Evolutionary conservation across 495 filamentous ascomycete species (phyloP).

Genomic region (Chaetomium fimeti): DNA sequence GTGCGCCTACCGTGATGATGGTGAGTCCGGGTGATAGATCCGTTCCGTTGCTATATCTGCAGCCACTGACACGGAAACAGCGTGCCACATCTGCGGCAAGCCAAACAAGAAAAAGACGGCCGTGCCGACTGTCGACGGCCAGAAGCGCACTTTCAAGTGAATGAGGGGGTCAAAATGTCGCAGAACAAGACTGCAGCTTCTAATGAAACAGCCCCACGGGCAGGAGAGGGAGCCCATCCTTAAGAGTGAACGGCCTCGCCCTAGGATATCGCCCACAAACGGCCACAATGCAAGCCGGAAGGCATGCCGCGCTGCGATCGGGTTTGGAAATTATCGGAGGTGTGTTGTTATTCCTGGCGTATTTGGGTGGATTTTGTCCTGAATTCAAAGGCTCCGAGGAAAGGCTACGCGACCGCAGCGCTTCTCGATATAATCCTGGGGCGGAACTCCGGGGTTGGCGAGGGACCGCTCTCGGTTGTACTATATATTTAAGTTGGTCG

Average conservation of each 20-base stretch:
- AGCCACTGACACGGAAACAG: conserved; percentile 33
- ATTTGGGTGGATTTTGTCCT: background rate
- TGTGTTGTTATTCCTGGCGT: conserved; percentile 6
- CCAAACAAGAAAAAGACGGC: conserved; percentile 51
- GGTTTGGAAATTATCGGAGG: background rate
- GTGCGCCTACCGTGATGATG: conserved; percentile 65
- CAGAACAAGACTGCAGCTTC: background rate
- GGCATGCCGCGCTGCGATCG: background rate
- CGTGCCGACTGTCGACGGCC: conserved; percentile 56
- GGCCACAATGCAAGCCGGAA: background rate
- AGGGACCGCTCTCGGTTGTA: background rate
- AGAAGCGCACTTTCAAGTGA: conserved; percentile 67
- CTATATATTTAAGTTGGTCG: no score
- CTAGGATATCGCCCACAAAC: background rate
- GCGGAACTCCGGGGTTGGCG: background rate
- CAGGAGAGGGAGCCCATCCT: background rate
- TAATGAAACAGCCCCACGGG: background rate
- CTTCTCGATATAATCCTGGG: background rate
- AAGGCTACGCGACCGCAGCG: background rate
- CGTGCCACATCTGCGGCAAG: conserved; percentile 68
- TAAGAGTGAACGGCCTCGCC: background rate
- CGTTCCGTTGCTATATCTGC: background rate
- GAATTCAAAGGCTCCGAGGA: background rate
- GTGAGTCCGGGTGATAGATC: conserved; percentile 38
- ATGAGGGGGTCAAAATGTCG: background rate